phyloP scores from a whole-genome alignment of 2,329 filamentous ascomycete genomes.

The Diplodia scrobiculata region DNA sequence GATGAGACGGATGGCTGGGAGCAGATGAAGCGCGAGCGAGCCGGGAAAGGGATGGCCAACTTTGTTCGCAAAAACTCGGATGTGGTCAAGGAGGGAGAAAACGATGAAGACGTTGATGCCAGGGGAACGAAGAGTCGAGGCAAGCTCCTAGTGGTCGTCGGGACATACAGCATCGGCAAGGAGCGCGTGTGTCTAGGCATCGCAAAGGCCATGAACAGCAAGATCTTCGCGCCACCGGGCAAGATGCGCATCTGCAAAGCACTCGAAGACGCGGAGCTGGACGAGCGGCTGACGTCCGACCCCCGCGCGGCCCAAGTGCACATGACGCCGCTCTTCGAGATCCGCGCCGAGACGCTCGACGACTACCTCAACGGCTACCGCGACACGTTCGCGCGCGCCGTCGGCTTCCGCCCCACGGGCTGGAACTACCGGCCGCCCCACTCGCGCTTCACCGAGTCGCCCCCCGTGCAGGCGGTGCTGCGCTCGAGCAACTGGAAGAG shows the following conservation, averaged over 20 bases:
- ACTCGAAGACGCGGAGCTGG: constrained; percentile 81
- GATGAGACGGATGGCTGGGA: constrained; percentile 61
- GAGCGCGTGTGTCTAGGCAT: constrained; percentile 94
- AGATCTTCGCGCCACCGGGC: constrained; percentile 81
- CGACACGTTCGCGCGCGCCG: constrained; percentile 79
- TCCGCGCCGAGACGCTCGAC: constrained; percentile 84
- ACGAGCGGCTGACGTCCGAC: constrained; percentile 73
- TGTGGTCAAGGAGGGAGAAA: constrained; percentile 11
- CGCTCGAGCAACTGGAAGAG: constrained; percentile 73
- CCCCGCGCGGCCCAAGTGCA: constrained; percentile 89
- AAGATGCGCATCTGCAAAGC: constrained; percentile 85
- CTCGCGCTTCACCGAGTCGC: constrained; percentile 63
- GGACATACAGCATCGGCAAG: constrained; percentile 97
- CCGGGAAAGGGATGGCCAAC: constrained; percentile 62
- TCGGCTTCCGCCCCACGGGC: constrained; percentile 88
- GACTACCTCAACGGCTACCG: constrained; percentile 83
- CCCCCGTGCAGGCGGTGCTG: constrained; percentile 66
- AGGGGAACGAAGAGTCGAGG: constrained; percentile 52
- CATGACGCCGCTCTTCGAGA: constrained; percentile 95
- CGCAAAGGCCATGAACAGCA: constrained; percentile 78
- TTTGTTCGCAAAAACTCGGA: constrained; percentile 58
- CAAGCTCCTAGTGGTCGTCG: constrained; percentile 85
- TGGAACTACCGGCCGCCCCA: constrained; percentile 86
- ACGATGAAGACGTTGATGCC: constrained; percentile 40
- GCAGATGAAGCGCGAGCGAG: constrained; percentile 57